A percentile compares a stretch with the other conserved stretches of the same genome.
Conservation (phyloP, 1,284 basidiomycete genomes). For the Rhodotorula sp. region DNA sequence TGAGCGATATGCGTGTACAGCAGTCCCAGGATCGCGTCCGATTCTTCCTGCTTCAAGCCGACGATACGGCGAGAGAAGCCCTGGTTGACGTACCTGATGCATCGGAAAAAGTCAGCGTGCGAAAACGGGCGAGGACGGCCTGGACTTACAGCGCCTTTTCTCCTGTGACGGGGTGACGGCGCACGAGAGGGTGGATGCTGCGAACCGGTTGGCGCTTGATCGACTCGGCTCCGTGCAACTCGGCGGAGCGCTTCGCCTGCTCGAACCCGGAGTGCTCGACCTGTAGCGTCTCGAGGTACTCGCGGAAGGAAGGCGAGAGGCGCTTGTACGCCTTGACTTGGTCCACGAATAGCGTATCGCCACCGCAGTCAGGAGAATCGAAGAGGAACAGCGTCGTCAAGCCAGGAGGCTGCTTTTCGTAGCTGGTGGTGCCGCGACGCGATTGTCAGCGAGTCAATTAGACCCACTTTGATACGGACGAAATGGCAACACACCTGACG, state of each 20-base stretch:
- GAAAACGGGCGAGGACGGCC: too few relatives aligned
- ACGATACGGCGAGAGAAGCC: conserved; percentile 46
- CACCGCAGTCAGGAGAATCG: conserved; percentile 33
- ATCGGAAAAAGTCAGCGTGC: neutral
- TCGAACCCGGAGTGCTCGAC: conserved; percentile 47
- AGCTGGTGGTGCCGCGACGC: neutral
- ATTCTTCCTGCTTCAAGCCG: conserved; percentile 47
- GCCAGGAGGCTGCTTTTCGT: conserved; percentile 46
- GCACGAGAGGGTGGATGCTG: conserved; percentile 47
- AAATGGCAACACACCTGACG: neutral
- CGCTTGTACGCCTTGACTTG: conserved; percentile 41
- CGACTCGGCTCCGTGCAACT: conserved; percentile 13
- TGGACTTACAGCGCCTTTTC: conserved; percentile 39
- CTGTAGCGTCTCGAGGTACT: conserved; percentile 46
- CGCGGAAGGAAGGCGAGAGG: conserved; percentile 45
- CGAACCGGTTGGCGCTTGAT: conserved; percentile 44
- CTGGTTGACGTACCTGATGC: conserved; percentile 43
- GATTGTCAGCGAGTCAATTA: too few relatives aligned
- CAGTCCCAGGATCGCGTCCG: conserved; percentile 43
- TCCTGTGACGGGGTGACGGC: conserved; percentile 47
- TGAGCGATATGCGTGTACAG: conserved; percentile 36
- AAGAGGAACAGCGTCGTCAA: conserved; percentile 46
- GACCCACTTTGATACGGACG: neutral
- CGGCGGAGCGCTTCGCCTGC: conserved; percentile 28
- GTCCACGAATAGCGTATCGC: conserved; percentile 31